A percentile compares a stretch with the other conserved stretches of the same genome.
Conservation (phyloP, 805 yeast genomes). For the Millerozyma acaciae region DNA sequence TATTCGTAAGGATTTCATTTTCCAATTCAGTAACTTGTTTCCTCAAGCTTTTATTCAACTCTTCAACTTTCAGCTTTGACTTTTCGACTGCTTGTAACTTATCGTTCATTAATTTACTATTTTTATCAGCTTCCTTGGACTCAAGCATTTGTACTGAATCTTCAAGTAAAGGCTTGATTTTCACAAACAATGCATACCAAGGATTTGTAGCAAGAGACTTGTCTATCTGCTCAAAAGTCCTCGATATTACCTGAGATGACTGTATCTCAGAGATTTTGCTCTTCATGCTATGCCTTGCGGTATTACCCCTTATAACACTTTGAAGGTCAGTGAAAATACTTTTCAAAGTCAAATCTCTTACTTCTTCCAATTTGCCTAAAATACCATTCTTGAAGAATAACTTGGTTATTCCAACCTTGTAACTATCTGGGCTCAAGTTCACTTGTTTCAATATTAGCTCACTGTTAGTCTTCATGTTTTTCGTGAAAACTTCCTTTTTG, state of each 20-base stretch:
- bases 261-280: conserved; percentile 54
- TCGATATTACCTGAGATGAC: conserved; percentile 66
- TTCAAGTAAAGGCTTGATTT: conserved; percentile 70
- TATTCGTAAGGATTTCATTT: conserved; percentile 26
- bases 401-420: conserved; percentile 67
- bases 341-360: conserved; percentile 63
- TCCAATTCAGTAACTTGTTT: conserved; percentile 31
- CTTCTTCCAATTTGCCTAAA: conserved; percentile 70
- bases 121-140: conserved; percentile 53
- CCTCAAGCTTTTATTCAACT: conserved; percentile 38
- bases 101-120: conserved; percentile 48
- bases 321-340: conserved; percentile 58
- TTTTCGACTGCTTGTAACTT: conserved; percentile 37
- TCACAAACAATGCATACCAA: conserved; percentile 75
- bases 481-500: conserved; percentile 40
- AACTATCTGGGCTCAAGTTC: conserved; percentile 54
- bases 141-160: conserved; percentile 60
- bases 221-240: conserved; percentile 53
- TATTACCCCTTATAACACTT: conserved; percentile 60
- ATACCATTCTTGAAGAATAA: conserved; percentile 76
- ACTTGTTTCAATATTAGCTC: conserved; percentile 63
- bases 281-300: conserved; percentile 47
- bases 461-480: conserved; percentile 61
- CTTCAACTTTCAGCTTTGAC: conserved; percentile 24
- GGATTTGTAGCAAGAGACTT: conserved; percentile 47